Evolutionary conservation across 768 basidiomycete genomes (phyloP).

Genomic region (Flagelloscypha sp.): DNA sequence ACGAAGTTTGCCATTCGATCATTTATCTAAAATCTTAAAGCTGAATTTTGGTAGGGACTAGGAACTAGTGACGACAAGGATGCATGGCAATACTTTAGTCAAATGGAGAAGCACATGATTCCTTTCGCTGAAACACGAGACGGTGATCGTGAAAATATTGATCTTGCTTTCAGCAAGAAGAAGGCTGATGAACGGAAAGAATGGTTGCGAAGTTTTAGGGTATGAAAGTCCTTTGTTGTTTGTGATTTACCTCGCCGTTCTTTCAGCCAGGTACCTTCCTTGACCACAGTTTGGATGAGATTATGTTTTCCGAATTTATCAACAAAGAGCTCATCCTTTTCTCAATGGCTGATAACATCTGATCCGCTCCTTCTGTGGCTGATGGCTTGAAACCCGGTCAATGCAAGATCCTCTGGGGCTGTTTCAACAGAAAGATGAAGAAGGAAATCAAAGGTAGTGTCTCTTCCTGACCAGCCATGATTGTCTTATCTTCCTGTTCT

Average conservation of each 20-base stretch:
- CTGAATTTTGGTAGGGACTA: conserved; percentile 61
- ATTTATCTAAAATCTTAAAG: no score
- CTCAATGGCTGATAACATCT: conserved; percentile 98
- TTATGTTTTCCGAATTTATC: conserved; percentile 90
- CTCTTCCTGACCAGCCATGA: no score
- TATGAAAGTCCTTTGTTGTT: conserved; percentile 21
- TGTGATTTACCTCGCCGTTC: no score
- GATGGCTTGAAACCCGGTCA: conserved; percentile 98
- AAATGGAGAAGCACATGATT: conserved; percentile 91
- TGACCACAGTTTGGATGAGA: conserved; percentile 79
- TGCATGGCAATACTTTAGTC: conserved; percentile 86
- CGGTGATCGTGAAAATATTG: conserved; percentile 83
- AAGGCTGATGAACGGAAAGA: conserved; percentile 98
- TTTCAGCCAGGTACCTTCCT: conserved; percentile 85
- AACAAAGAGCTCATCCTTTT: conserved; percentile 96
- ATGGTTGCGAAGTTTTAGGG: conserved; percentile 92
- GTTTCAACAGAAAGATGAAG: conserved; percentile 91
- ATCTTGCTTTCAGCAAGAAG: conserved; percentile 99
- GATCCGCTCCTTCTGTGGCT: conserved; percentile 89
- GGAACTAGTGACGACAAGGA: conserved; percentile 89
- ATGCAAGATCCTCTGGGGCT: conserved; percentile 91
- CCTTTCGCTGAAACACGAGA: conserved; percentile 76
- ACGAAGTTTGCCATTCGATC: conserved; percentile 74
- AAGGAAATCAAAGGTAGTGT: conserved; percentile 74
- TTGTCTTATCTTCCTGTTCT: background rate